Conservation (phyloP, 1,284 basidiomycete genomes). For the Tremellales sp. region DNA sequence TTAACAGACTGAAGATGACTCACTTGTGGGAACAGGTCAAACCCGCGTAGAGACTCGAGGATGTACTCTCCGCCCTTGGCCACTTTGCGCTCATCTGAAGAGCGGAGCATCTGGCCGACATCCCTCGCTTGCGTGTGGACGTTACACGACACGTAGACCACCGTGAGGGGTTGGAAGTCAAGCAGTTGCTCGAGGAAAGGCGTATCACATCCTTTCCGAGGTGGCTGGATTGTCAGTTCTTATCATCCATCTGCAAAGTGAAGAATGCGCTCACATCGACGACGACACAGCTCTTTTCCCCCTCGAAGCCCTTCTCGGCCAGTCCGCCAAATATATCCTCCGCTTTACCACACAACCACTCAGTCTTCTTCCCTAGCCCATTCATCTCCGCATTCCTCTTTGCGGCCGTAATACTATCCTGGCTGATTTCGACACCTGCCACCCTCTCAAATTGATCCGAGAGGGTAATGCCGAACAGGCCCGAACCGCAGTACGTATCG, state of each 20-base stretch:
- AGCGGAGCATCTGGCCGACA: slow-evolving; percentile 29
- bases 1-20: slow-evolving; percentile 59
- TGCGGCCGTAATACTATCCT: slow-evolving; percentile 70
- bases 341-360: slow-evolving; percentile 55
- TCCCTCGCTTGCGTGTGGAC: slow-evolving; percentile 56
- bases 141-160: slow-evolving; percentile 93
- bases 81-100: slow-evolving; percentile 14
- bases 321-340: slow-evolving; percentile 54
- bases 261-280: slow-evolving; percentile 41
- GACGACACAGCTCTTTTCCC: slow-evolving; percentile 40
- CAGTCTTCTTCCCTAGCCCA: slow-evolving; percentile 45
- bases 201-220: slow-evolving; percentile 83
- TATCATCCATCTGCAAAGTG: neutral
- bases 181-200: slow-evolving; percentile 76
- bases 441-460: slow-evolving; percentile 70
- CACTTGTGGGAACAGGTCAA: slow-evolving; percentile 93
- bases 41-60: slow-evolving; percentile 74
- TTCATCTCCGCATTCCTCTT: slow-evolving; percentile 78
- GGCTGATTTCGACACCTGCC: slow-evolving; percentile 84
- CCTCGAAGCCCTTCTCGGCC: slow-evolving; percentile 35
- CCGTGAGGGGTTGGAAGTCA: slow-evolving; percentile 61
- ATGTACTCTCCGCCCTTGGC: slow-evolving; percentile 42
- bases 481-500: slow-evolving; percentile 84
- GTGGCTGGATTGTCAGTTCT: slow-evolving; percentile 57
- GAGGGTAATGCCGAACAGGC: slow-evolving; percentile 87